Percentiles rank a stretch among this genome's conserved stretches.
Evolutionary conservation across 176 grass and related monocot species (phyloP).

Genomic region (Cocos nucifera): DNA sequence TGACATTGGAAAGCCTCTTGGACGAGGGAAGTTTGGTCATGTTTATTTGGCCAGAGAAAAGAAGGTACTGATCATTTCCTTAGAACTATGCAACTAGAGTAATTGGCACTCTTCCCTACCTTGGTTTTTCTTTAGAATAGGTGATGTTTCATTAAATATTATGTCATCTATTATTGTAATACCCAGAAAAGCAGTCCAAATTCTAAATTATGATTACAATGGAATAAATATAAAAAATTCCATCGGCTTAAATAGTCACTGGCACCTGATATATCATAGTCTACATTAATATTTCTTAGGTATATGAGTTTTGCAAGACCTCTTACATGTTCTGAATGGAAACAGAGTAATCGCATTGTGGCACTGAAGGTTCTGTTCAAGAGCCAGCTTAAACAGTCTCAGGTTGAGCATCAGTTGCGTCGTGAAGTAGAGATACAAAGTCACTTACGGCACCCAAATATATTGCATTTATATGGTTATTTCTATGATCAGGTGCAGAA

Average conservation of each 20-base stretch:
- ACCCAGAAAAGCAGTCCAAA: no score
- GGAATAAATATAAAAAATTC: no score
- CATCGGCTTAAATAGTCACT: no score
- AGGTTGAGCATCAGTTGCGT: constrained; percentile 77
- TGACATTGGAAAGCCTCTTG: constrained; percentile 76
- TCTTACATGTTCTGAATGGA: background rate
- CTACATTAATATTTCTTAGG: no score
- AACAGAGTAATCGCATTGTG: constrained; percentile 75
- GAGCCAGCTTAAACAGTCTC: constrained; percentile 82
- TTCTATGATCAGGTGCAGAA: constrained; percentile 79
- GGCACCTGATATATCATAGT: no score
- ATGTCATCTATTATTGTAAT: no score
- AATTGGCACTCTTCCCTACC: no score
- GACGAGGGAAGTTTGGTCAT: constrained; percentile 92
- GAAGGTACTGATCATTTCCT: constrained; percentile 27
- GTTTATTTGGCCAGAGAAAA: constrained; percentile 93
- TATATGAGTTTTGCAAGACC: no score
- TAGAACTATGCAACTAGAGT: no score
- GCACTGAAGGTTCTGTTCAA: constrained; percentile 97
- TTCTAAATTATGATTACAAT: no score
- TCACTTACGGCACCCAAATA: constrained; percentile 70
- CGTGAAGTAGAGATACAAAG: constrained; percentile 92
- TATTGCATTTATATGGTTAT: constrained; percentile 84
- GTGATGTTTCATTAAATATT: no score
- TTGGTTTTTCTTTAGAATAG: no score